Base-by-base conservation (phyloP, 768 basidiomycete genomes). In the Russula sp. region DNA sequence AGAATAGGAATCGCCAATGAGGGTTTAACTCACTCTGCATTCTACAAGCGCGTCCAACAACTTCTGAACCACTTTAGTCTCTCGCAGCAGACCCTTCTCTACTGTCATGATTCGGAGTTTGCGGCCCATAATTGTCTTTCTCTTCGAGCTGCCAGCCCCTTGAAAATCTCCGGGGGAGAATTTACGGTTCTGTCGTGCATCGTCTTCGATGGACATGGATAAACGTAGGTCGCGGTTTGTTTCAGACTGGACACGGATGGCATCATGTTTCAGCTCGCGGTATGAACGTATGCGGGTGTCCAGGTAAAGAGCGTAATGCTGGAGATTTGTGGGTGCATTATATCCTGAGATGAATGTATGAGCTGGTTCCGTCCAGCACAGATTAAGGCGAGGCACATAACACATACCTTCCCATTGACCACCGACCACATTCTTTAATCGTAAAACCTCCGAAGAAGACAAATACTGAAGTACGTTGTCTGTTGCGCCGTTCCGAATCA, bases 401-500 rank as follows among this genome's bases (percentile, higher is more conserved):
- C 0, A 64, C 78, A 54, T 64, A 94, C 94, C 94, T 78, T 97
- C 94, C 92, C 92, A 96, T 58, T 80, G 89, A 38, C 84, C 89
- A 5, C 82, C 77, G n/a, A 84, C 84, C 11, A 98, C 88, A 69
- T 94, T 92, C 62, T 84, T 82, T 62, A 98, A 76, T 61, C 87
- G 83, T 38, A 98, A 77, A n/a, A 92, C 80, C 69, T 96, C 92
- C 2, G 86, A 82, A 38, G 87, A 83, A 6, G 92, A 87, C 44
- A 98, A 83, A 75, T 94, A 89, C 14, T 84, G 79, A 22, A 98
- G 82, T 14, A 98, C 84, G 72, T 94, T 92, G 79, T 98, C 94
- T 7, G 95, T 97, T 2, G 91, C 83, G n/a, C 97, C 97, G 66
- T 92, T 93, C 30, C 97, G 86, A 73, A 98, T 91, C 92, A 99